Conservation (phyloP, 495 filamentous ascomycete species). For the Podospora anserina region DNA sequence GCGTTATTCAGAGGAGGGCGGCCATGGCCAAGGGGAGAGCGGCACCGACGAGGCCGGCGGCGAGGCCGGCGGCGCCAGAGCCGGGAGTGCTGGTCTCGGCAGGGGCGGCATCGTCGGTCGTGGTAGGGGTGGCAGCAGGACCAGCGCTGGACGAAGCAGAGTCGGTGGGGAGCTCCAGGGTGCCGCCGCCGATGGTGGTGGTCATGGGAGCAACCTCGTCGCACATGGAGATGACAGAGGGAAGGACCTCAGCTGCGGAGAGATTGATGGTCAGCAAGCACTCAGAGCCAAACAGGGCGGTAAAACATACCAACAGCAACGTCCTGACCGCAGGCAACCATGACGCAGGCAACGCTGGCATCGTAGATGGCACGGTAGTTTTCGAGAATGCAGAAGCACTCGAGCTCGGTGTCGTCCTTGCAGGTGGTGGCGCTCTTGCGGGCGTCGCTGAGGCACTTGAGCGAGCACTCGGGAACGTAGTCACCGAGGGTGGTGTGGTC, state of each 20-base stretch:
- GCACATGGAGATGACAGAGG: slow-evolving; percentile 24
- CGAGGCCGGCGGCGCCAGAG: background rate
- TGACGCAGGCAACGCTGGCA: slow-evolving; percentile 24
- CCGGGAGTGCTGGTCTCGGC: background rate
- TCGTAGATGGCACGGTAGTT: slow-evolving; percentile 28
- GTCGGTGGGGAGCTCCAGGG: background rate
- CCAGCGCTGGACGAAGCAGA: background rate
- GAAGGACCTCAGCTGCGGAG: slow-evolving; percentile 22
- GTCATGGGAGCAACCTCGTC: slow-evolving; percentile 14
- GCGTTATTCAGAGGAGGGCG: background rate
- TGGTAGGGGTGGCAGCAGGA: background rate
- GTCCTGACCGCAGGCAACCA: slow-evolving; percentile 22
- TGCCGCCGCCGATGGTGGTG: slow-evolving; percentile 2
- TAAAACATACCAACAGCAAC: slow-evolving; percentile 16
- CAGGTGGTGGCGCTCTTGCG: slow-evolving; percentile 22
- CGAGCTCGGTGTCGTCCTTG: slow-evolving; percentile 18
- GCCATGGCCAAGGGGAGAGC: slow-evolving; percentile 6
- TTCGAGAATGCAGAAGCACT: slow-evolving; percentile 28
- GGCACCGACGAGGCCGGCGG: slow-evolving; percentile 6
- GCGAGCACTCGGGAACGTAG: slow-evolving; percentile 25
- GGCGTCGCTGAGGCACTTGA: slow-evolving; percentile 25
- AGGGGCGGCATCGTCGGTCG: background rate
- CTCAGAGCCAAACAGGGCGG: background rate
- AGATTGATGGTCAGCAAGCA: background rate
- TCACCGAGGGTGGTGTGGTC: slow-evolving; percentile 11